phyloP scores from a whole-genome alignment of 179 eudicot genomes.

The Patellifolia procumbens region DNA sequence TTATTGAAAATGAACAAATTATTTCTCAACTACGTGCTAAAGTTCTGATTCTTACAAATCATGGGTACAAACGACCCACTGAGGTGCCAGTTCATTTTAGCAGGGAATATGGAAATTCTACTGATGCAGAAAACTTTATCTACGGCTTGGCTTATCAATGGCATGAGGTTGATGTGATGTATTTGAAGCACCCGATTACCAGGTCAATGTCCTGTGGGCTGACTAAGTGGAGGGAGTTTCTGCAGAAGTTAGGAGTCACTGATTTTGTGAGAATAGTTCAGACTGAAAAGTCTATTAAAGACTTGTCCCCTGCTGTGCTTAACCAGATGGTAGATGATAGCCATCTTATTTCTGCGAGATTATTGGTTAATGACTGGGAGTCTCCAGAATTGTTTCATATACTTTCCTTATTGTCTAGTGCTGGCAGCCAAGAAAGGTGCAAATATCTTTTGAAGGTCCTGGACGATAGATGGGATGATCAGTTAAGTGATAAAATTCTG shows the following conservation, averaged over 20 bases:
- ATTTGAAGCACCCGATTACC: constrained; percentile 63
- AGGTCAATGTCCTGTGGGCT: constrained; percentile 51
- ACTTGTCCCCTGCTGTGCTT: constrained; percentile 38
- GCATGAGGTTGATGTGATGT: constrained; percentile 70
- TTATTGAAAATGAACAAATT: constrained; percentile 52
- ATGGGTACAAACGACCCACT: constrained; percentile 58
- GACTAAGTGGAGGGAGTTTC: constrained; percentile 75
- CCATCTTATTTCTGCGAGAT: constrained; percentile 39
- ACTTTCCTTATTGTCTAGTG: constrained; percentile 54
- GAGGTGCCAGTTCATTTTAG: constrained; percentile 78
- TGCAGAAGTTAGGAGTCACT: constrained; percentile 71
- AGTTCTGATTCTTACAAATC: constrained; percentile 70
- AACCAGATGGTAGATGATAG: constrained; percentile 40
- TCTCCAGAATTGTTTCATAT: constrained; percentile 65
- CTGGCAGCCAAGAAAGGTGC: constrained; percentile 47
- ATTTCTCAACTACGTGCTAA: constrained; percentile 56
- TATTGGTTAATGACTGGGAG: constrained; percentile 76
- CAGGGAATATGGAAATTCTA: constrained; percentile 64
- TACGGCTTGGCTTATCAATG: constrained; percentile 57
- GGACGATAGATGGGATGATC: constrained; percentile 78
- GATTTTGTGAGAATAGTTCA: constrained; percentile 73
- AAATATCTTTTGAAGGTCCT: constrained; percentile 69
- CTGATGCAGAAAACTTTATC: constrained; percentile 57
- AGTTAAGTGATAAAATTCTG: constrained; percentile 57
- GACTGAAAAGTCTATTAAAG: constrained; percentile 55